Evolutionary conservation across 2,329 filamentous ascomycete species (phyloP).

Genomic region (Aureobasidium sp.): DNA sequence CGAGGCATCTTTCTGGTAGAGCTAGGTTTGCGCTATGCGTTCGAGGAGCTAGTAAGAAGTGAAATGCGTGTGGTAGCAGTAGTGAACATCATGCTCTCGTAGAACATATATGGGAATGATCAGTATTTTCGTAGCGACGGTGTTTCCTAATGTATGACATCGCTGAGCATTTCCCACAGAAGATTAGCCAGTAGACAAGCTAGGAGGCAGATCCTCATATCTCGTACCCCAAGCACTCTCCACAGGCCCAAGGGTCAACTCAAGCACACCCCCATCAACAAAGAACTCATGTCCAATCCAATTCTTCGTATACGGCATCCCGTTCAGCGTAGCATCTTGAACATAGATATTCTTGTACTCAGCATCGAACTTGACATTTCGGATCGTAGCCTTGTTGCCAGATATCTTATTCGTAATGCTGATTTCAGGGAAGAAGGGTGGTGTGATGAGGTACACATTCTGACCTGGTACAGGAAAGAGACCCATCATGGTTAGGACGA

Average conservation of each 20-base stretch:
- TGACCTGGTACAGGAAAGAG: constrained; percentile 40
- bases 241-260: constrained; percentile 31
- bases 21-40: too few relatives aligned
- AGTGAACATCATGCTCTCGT: too few relatives aligned
- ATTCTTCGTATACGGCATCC: constrained; percentile 33
- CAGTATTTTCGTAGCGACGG: too few relatives aligned
- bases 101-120: too few relatives aligned
- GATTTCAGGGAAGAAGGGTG: constrained; percentile 37
- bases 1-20: too few relatives aligned
- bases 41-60: too few relatives aligned
- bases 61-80: too few relatives aligned
- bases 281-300: constrained; percentile 40
- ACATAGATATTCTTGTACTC: constrained; percentile 35
- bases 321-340: constrained; percentile 36
- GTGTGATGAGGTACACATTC: constrained; percentile 39
- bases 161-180: not conserved
- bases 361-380: constrained; percentile 34
- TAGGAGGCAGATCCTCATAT: constrained; percentile 34
- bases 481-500: constrained; percentile 36
- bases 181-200: constrained; percentile 17
- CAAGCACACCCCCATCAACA: constrained; percentile 33
- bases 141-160: not conserved
- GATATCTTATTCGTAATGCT: constrained; percentile 32
- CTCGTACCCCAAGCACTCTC: constrained; percentile 38
- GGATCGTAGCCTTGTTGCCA: constrained; percentile 33